phyloP scores from a whole-genome alignment of 352 stramenopile genomes.

The Peronosclerospora sorghi region DNA sequence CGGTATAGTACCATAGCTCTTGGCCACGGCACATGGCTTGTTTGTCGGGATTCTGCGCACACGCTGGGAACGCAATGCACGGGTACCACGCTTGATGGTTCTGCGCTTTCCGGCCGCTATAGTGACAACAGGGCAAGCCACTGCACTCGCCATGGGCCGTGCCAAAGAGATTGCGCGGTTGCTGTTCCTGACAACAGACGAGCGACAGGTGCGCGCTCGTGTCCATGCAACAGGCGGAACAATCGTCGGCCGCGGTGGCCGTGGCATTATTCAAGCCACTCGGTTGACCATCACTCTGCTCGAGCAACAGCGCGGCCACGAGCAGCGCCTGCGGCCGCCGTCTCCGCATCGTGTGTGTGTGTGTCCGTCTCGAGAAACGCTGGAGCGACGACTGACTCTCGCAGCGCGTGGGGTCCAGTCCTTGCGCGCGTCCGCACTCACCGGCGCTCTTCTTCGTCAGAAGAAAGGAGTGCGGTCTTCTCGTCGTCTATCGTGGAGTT shows the following conservation, averaged over 20 bases:
- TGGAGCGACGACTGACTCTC: no score
- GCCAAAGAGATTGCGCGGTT: slow-evolving; percentile 38
- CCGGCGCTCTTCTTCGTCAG: no score
- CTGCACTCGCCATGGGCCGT: slow-evolving; percentile 60
- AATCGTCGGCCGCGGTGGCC: slow-evolving; percentile 38
- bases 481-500: no score
- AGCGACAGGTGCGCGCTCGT: slow-evolving; percentile 24
- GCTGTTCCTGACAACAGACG: slow-evolving; percentile 38
- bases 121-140: slow-evolving; percentile 67
- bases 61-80: slow-evolving; percentile 70
- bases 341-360: slow-evolving; percentile 23
- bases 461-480: no score
- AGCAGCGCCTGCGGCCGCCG: slow-evolving; percentile 20
- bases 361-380: no score
- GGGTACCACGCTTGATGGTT: slow-evolving; percentile 72
- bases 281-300: slow-evolving; percentile 3
- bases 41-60: slow-evolving; percentile 53
- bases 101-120: slow-evolving; percentile 51
- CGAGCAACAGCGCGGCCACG: not conserved
- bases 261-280: not conserved
- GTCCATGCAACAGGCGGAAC: slow-evolving; percentile 41
- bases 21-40: slow-evolving; percentile 45
- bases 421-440: no score
- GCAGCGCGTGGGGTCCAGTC: no score
- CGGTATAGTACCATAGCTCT: slow-evolving; percentile 41